Evolutionary conservation across 1,284 basidiomycete species (phyloP).

Genomic region (Psilocybe mexicana): DNA sequence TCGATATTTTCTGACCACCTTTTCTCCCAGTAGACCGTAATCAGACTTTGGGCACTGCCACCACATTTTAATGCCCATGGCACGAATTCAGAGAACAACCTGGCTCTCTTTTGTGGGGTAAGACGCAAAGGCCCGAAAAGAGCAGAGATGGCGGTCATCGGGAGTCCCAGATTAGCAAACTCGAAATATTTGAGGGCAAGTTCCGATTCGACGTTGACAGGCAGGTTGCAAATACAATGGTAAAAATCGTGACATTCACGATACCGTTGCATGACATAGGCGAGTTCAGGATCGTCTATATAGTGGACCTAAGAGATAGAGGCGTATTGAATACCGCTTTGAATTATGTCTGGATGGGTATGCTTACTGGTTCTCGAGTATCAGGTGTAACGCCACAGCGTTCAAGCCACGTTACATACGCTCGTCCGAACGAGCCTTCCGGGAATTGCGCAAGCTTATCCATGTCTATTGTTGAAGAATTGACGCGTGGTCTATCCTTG

Average conservation of each 20-base stretch:
- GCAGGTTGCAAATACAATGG: constrained; percentile 86
- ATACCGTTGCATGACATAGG: constrained; percentile 98
- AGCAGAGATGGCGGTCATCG: constrained; percentile 84
- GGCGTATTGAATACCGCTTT: constrained; percentile 11
- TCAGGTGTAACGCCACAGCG: constrained; percentile 93
- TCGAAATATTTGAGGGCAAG: constrained; percentile 97
- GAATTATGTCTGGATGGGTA: not conserved
- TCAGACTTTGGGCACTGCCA: constrained; percentile 70
- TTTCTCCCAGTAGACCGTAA: constrained; percentile 96
- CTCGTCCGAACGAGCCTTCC: constrained; percentile 83
- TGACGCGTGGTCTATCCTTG: constrained; percentile 82
- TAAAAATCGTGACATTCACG: constrained; percentile 98
- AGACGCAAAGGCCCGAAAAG: constrained; percentile 73
- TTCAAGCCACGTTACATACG: constrained; percentile 92
- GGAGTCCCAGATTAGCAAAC: constrained; percentile 89
- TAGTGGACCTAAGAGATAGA: constrained; percentile 71
- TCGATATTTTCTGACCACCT: constrained; percentile 85
- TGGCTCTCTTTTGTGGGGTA: constrained; percentile 51
- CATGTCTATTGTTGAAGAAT: constrained; percentile 78
- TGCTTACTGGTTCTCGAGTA: constrained; percentile 82
- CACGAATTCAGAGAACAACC: constrained; percentile 78
- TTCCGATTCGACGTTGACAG: constrained; percentile 90
- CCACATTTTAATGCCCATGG: constrained; percentile 91
- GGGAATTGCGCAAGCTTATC: constrained; percentile 63
- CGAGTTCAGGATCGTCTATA: constrained; percentile 90